Conservation (phyloP, 495 filamentous ascomycete species). For the Penicillium silybi region DNA sequence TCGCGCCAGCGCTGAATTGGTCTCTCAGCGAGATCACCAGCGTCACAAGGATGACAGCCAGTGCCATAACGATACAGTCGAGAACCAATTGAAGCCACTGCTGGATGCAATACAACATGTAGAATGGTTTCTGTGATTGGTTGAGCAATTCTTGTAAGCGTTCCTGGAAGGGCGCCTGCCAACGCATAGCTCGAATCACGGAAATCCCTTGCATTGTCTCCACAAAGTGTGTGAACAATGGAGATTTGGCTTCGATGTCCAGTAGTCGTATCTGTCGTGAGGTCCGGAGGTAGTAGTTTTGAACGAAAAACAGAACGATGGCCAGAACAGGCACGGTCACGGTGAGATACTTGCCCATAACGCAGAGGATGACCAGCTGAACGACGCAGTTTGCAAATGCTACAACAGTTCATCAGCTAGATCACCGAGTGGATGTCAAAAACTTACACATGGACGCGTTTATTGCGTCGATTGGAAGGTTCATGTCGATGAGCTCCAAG, state of each 20-base stretch:
- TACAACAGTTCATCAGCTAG: neutral
- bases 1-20: conserved; percentile 10
- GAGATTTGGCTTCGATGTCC: conserved; percentile 48
- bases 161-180: conserved; percentile 18
- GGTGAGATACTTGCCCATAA: conserved; percentile 7
- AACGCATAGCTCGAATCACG: conserved; percentile 48
- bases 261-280: conserved; percentile 52
- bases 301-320: conserved; percentile 1
- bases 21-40: conserved; percentile 11
- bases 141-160: conserved; percentile 26
- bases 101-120: conserved; percentile 43
- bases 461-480: neutral
- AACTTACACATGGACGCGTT: conserved; percentile 2
- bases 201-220: conserved; percentile 43
- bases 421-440: neutral
- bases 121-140: conserved; percentile 36
- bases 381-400: conserved; percentile 2
- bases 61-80: conserved; percentile 33
- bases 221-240: conserved; percentile 56
- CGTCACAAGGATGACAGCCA: conserved; percentile 29
- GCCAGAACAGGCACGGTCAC: neutral
- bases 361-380: neutral
- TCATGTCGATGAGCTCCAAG: conserved; percentile 8
- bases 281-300: conserved; percentile 33
- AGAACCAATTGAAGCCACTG: conserved; percentile 38